Evolutionary conservation across 805 yeast species (phyloP).

Genomic region (Ogataea corticis): DNA sequence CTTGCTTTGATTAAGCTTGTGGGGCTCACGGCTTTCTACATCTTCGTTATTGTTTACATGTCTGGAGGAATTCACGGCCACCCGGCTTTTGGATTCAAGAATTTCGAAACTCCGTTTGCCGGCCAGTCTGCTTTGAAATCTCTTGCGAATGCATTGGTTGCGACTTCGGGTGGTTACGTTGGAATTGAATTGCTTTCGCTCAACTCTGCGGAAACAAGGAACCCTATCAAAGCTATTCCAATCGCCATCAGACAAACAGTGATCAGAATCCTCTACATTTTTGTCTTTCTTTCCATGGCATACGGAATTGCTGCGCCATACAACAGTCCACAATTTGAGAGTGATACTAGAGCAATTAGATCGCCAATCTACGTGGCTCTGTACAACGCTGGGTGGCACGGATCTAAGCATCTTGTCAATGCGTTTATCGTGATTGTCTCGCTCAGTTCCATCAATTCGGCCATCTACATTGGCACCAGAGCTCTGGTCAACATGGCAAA

Average conservation of each 20-base stretch:
- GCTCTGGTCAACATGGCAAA: slow-evolving; percentile 64
- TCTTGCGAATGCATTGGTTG: slow-evolving; percentile 27
- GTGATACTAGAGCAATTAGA: slow-evolving; percentile 41
- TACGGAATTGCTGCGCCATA: slow-evolving; percentile 63
- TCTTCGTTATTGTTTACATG: slow-evolving; percentile 38
- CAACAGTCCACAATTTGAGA: slow-evolving; percentile 46
- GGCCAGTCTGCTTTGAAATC: slow-evolving; percentile 18
- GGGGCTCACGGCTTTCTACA: slow-evolving; percentile 38
- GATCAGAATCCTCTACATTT: slow-evolving; percentile 53
- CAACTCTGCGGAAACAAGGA: slow-evolving; percentile 61
- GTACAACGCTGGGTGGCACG: slow-evolving; percentile 51
- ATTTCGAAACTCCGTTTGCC: slow-evolving; percentile 17
- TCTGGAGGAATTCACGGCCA: slow-evolving; percentile 37
- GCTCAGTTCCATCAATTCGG: slow-evolving; percentile 67
- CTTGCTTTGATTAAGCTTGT: slow-evolving; percentile 48
- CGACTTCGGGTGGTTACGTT: slow-evolving; percentile 27
- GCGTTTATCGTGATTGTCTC: slow-evolving; percentile 65
- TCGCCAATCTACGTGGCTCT: slow-evolving; percentile 52
- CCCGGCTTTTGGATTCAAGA: slow-evolving; percentile 21
- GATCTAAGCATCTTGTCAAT: slow-evolving; percentile 54
- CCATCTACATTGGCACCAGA: slow-evolving; percentile 69
- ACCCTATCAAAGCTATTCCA: slow-evolving; percentile 59
- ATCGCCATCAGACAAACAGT: slow-evolving; percentile 57
- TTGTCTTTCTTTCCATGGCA: slow-evolving; percentile 53
- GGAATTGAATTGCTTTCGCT: slow-evolving; percentile 39